Conservation (phyloP, 108 stramenopile genomes). For the Skeletonema grethae region DNA sequence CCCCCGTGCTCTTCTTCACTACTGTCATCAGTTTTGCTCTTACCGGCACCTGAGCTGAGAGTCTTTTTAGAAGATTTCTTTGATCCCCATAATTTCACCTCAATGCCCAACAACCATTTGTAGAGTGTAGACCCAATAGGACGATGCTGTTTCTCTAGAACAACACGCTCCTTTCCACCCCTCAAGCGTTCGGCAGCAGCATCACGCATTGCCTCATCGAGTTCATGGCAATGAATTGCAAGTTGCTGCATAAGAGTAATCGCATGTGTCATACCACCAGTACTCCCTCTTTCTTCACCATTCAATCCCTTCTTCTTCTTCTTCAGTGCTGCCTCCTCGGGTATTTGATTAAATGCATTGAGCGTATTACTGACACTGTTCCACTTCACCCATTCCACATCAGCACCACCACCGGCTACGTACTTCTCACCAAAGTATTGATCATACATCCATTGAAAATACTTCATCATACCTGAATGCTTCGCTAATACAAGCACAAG, state of each 20-base stretch:
- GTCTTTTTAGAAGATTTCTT: not conserved
- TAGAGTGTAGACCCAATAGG: conserved; percentile 43
- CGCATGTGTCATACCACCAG: conserved; percentile 45
- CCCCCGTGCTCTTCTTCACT: conserved; percentile 9
- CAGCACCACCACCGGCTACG: not conserved
- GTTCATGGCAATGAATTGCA: conserved; percentile 60
- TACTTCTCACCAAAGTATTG: conserved; percentile 52
- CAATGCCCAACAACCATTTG: conserved; percentile 58
- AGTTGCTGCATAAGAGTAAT: conserved; percentile 71
- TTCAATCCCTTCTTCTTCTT: conserved; percentile 2
- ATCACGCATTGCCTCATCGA: conserved; percentile 51
- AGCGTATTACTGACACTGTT: conserved; percentile 60
- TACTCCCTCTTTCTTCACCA: not conserved
- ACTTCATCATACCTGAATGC: conserved; percentile 53
- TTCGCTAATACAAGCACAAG: conserved; percentile 65
- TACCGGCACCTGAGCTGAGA: not conserved
- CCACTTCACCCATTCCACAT: conserved; percentile 47
- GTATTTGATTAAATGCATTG: conserved; percentile 55
- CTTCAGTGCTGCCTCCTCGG: conserved; percentile 14
- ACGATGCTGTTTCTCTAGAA: conserved; percentile 25
- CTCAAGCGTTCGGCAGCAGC: conserved; percentile 22
- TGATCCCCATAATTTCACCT: conserved; percentile 25
- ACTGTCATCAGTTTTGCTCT: not conserved
- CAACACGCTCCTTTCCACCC: conserved; percentile 33
- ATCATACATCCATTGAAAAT: conserved; percentile 61